A percentile compares a stretch with the other conserved stretches of the same genome.
Evolutionary conservation across 345 rosid genomes (phyloP).

Genomic region (Eutrema japonicum): DNA sequence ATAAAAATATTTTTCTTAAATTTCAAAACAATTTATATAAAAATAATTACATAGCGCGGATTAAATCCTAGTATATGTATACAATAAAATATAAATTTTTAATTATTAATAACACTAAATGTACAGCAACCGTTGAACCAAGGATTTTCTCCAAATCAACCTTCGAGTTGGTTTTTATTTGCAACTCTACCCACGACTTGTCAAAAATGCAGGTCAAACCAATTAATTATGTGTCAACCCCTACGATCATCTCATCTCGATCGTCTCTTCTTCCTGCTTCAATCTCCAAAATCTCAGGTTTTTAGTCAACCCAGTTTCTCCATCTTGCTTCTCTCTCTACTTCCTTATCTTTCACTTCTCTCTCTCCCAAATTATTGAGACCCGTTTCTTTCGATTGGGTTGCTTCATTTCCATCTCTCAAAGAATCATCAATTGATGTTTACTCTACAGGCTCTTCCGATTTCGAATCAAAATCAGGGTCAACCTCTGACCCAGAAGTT

Average conservation of each 20-base stretch:
- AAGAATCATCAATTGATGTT: conserved; percentile 57
- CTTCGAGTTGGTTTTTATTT: no score
- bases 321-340: conserved; percentile 57
- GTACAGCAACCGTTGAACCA: no score
- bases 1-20: no score
- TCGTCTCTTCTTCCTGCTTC: conserved; percentile 56
- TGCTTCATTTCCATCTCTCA: conserved; percentile 57
- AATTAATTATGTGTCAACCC: no score
- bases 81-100: no score
- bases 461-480: conserved; percentile 24
- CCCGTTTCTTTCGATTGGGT: conserved; percentile 71
- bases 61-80: no score
- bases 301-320: conserved; percentile 60
- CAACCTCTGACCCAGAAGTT: conserved; percentile 45
- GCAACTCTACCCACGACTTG: no score
- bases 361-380: conserved; percentile 53
- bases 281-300: conserved; percentile 59
- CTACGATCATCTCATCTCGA: conserved; percentile 44
- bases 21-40: no score
- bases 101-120: no score
- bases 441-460: conserved; percentile 23
- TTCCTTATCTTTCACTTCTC: conserved; percentile 58
- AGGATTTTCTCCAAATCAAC: no score
- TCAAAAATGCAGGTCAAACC: no score
- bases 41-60: no score